Conservation (phyloP, 148 eudicot genomes). For the Cornus kousa region DNA sequence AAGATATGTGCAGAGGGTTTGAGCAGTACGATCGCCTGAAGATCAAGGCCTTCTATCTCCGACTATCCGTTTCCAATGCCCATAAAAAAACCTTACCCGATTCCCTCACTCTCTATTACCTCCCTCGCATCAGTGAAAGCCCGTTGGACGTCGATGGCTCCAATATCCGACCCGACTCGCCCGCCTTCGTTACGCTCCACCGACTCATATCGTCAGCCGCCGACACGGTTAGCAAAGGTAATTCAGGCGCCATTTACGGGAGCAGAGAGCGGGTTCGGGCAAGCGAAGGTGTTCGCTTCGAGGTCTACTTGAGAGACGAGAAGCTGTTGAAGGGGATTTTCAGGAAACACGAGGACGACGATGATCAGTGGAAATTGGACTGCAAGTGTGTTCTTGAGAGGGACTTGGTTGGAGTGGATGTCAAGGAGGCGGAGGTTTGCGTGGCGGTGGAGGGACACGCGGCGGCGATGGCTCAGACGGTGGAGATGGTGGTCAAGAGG, state of each 20-base stretch:
- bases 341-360: slow-evolving; percentile 30
- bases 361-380: slow-evolving; percentile 41
- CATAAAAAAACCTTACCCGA: slow-evolving; percentile 21
- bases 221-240: background rate
- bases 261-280: slow-evolving; percentile 37
- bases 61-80: slow-evolving; percentile 21
- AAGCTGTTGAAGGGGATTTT: slow-evolving; percentile 49
- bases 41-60: slow-evolving; percentile 36
- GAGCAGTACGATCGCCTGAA: slow-evolving; percentile 33
- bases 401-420: slow-evolving; percentile 14
- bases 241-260: slow-evolving; percentile 15
- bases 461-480: slow-evolving; percentile 28
- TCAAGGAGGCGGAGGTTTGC: slow-evolving; percentile 31
- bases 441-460: slow-evolving; percentile 32
- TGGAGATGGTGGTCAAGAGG: slow-evolving; percentile 30
- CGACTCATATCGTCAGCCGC: slow-evolving; percentile 23
- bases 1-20: slow-evolving; percentile 39
- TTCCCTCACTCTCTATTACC: slow-evolving; percentile 45
- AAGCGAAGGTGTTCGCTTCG: slow-evolving; percentile 53
- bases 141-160: slow-evolving; percentile 41
- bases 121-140: slow-evolving; percentile 48
- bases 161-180: slow-evolving; percentile 37
- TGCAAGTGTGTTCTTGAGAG: slow-evolving; percentile 33
- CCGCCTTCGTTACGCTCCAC: slow-evolving; percentile 60
- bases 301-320: slow-evolving; percentile 46